These are phyloP conservation scores for Talaromyces sp. DNA, from an alignment of 2,329 filamentous ascomycete species.

Conservation along the genomic window DNA sequence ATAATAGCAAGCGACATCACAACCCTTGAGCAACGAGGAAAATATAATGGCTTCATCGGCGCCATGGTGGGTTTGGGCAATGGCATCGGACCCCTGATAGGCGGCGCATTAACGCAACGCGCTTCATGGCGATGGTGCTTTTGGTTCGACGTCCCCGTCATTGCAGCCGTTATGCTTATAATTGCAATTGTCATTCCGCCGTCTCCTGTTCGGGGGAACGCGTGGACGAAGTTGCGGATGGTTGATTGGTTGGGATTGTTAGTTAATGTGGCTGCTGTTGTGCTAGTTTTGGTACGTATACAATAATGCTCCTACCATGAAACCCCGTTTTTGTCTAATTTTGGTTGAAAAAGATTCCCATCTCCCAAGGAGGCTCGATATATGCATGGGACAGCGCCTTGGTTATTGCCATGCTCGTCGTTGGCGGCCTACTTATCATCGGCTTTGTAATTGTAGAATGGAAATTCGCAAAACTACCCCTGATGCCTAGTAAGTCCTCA, in stretches of 20 bases:
- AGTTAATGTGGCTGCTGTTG: slow-evolving; percentile 6
- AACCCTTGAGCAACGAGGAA: slow-evolving; percentile 50
- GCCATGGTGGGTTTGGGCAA: slow-evolving; percentile 29
- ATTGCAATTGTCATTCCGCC: slow-evolving; percentile 12
- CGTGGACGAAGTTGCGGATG: slow-evolving; percentile 7
- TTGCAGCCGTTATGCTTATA: background rate
- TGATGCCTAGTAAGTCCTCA: slow-evolving; percentile 8
- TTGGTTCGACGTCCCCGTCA: slow-evolving; percentile 7
- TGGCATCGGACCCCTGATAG: slow-evolving; percentile 37
- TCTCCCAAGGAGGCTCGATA: slow-evolving; percentile 11
- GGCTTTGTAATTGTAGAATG: slow-evolving; percentile 12
- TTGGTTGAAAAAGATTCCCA: background rate
- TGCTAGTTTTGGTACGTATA: slow-evolving; percentile 9
- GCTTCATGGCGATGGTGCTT: slow-evolving; percentile 27
- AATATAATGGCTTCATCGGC: slow-evolving; percentile 31
- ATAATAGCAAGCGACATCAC: slow-evolving; percentile 54
- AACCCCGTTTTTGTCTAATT: background rate
- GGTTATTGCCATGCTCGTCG: slow-evolving; percentile 9
- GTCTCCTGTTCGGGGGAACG: background rate
- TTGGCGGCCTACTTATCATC: background rate
- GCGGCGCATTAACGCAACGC: slow-evolving; percentile 26
- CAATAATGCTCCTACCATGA: too few species aligned
- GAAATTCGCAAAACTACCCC: slow-evolving; percentile 8
- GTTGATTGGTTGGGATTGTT: slow-evolving; percentile 11
- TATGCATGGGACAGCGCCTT: slow-evolving; percentile 5